Evolutionary conservation across 2,329 filamentous ascomycete species (phyloP).

Genomic region (Talaromyces sp.): DNA sequence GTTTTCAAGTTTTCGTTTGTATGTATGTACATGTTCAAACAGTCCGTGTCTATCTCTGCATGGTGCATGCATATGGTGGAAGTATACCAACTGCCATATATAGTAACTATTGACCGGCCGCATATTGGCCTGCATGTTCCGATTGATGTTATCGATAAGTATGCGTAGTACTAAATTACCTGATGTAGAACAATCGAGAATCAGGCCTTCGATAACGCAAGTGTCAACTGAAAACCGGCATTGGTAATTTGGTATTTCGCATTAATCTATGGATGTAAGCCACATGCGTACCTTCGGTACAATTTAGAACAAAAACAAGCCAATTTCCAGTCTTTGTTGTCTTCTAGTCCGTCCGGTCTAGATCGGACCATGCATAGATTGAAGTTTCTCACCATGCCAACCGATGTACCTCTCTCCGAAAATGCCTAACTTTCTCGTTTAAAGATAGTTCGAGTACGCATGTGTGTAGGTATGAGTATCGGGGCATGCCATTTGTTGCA

Average conservation of each 20-base stretch:
- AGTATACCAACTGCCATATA: neutral
- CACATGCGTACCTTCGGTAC: neutral
- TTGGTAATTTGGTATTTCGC: neutral
- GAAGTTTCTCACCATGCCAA: neutral
- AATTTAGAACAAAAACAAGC: neutral
- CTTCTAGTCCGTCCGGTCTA: neutral
- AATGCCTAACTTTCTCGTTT: neutral
- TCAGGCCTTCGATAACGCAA: neutral
- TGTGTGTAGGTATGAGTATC: neutral
- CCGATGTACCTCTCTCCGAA: neutral
- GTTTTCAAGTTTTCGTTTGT: neutral
- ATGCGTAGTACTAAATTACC: neutral
- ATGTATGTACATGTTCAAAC: neutral
- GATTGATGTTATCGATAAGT: constrained; percentile 3
- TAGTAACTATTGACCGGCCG: neutral
- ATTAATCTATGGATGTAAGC: neutral
- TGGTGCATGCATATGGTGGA: neutral
- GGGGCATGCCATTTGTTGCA: neutral
- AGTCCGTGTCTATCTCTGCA: neutral
- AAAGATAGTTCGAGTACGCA: neutral
- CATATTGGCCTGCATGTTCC: neutral
- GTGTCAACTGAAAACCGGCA: neutral
- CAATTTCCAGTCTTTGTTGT: neutral
- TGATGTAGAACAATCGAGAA: neutral
- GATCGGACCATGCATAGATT: neutral